These are phyloP conservation scores for Gymnopus androsaceus DNA, from an alignment of 1,284 basidiomycete species.

Conservation along the genomic window DNA sequence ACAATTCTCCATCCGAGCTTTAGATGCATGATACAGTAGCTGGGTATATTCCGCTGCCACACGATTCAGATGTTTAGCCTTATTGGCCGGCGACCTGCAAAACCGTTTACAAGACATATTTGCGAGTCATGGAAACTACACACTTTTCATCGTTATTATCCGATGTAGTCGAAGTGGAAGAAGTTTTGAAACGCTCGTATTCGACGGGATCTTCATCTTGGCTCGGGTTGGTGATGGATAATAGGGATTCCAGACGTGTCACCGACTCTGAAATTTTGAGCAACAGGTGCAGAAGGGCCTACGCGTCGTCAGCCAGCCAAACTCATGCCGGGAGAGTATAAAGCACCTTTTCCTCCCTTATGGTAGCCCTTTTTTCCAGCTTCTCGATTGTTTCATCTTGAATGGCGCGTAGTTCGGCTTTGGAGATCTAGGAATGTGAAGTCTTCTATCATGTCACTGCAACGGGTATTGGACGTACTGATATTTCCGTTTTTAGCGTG, in stretches of 20 bases:
- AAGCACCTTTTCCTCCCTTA: slow-evolving; percentile 82
- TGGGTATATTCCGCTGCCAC: slow-evolving; percentile 91
- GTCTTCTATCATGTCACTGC: neutral
- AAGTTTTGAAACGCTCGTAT: slow-evolving; percentile 31
- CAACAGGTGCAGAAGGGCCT: slow-evolving; percentile 82
- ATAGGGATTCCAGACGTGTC: slow-evolving; percentile 77
- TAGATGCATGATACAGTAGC: slow-evolving; percentile 85
- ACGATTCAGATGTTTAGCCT: slow-evolving; percentile 82
- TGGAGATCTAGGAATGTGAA: slow-evolving; percentile 53
- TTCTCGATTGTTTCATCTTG: slow-evolving; percentile 79
- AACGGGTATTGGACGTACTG: slow-evolving; percentile 49
- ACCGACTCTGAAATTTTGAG: slow-evolving; percentile 89
- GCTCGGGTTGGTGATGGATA: slow-evolving; percentile 62
- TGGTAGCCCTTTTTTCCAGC: slow-evolving; percentile 67
- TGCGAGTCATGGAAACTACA: neutral
- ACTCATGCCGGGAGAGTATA: neutral
- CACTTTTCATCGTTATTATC: slow-evolving; percentile 36
- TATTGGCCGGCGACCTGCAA: slow-evolving; percentile 58
- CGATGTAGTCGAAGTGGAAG: slow-evolving; percentile 29
- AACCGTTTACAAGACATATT: slow-evolving; percentile 6
- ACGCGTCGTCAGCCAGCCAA: slow-evolving; percentile 13
- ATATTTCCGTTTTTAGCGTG: slow-evolving; percentile 65
- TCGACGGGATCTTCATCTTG: slow-evolving; percentile 40
- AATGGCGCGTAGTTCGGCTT: slow-evolving; percentile 60
- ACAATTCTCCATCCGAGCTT: slow-evolving; percentile 76